Conservation (phyloP, 345 rosid species). For the Arabis hirsuta region DNA sequence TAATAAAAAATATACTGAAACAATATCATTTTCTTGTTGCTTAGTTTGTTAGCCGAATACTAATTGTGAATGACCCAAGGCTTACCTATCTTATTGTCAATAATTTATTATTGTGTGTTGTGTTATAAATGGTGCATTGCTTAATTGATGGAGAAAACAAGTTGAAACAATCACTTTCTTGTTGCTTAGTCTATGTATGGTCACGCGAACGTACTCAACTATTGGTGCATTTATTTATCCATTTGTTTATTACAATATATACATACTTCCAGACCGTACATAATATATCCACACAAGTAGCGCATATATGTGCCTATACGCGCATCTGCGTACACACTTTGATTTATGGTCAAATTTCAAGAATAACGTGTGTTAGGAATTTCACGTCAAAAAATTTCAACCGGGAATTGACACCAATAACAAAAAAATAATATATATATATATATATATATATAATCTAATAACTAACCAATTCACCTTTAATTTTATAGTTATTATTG, state of each 20-base stretch:
- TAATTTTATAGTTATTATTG: too few species aligned
- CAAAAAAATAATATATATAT: too few species aligned
- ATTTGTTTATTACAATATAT: background rate
- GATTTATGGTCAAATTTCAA: slow-evolving; percentile 5
- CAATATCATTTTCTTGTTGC: slow-evolving; percentile 10
- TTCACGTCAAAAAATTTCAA: too few species aligned
- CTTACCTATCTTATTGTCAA: background rate
- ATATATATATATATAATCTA: too few species aligned
- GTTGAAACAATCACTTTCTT: slow-evolving; percentile 33
- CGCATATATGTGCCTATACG: slow-evolving; percentile 5
- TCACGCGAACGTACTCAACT: slow-evolving; percentile 9
- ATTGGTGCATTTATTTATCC: background rate
- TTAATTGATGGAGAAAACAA: slow-evolving; percentile 29
- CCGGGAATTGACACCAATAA: too few species aligned
- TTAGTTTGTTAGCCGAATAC: slow-evolving; percentile 4
- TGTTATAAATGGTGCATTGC: slow-evolving; percentile 30
- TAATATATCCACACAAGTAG: background rate
- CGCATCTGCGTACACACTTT: background rate
- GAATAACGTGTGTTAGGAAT: background rate
- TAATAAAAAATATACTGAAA: too few species aligned
- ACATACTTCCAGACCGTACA: slow-evolving; percentile 3
- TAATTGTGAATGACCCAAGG: background rate
- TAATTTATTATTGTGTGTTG: background rate
- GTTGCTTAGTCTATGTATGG: slow-evolving; percentile 1
- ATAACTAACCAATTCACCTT: too few species aligned